phyloP scores from a whole-genome alignment of 1,139 yeast species.

The Scheffersomyces insectosa region DNA sequence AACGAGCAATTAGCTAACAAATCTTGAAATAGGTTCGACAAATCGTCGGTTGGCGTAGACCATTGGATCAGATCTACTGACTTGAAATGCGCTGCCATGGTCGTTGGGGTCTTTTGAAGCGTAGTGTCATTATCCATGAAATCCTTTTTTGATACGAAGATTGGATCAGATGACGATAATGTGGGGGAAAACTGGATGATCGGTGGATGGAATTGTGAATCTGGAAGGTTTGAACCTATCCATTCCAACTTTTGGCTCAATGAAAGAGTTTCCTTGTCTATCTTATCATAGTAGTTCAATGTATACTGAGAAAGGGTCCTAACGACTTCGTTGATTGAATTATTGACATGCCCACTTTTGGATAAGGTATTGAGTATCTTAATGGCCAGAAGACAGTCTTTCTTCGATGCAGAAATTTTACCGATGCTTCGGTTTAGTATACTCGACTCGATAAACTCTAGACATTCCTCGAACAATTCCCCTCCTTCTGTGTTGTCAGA shows the following conservation, averaged over 20 bases:
- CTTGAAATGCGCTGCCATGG: constrained; percentile 15
- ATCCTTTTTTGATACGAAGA: constrained; percentile 4
- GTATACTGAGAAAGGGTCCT: neutral
- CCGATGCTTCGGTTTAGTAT: neutral
- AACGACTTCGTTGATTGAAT: neutral
- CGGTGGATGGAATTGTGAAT: constrained; percentile 36
- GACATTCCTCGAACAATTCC: too few species aligned
- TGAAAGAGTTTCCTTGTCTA: neutral
- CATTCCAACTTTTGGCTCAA: neutral
- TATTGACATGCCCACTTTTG: neutral
- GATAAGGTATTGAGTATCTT: neutral
- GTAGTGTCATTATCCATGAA: constrained; percentile 10
- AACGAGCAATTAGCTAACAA: constrained; percentile 72
- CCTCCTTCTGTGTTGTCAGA: too few species aligned
- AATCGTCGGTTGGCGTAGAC: constrained; percentile 16
- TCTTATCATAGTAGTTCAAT: neutral
- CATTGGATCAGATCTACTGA: constrained; percentile 17
- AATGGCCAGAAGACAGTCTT: neutral
- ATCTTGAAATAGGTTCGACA: constrained; percentile 49
- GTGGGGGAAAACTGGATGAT: constrained; percentile 17
- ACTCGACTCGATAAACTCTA: neutral
- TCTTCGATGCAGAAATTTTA: neutral
- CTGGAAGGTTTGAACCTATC: neutral
- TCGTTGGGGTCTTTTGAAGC: constrained; percentile 17
- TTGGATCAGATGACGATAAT: constrained; percentile 13